Base-by-base conservation (phyloP, 177 flowering plant species). In the Tripterygium wilfordii region DNA sequence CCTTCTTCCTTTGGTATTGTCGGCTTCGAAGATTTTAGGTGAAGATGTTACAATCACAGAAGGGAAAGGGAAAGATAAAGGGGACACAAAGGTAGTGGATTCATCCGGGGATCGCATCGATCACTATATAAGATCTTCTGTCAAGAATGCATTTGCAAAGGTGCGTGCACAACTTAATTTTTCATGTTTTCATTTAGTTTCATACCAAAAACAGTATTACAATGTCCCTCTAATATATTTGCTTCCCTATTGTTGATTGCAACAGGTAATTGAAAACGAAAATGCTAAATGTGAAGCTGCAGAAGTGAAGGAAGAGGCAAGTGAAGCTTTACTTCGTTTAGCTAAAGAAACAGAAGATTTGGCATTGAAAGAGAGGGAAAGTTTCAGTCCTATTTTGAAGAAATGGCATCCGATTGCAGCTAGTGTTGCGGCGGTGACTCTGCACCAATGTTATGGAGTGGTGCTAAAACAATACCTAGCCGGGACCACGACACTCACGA, bases 401-500 rank as follows among this genome's bases (percentile, higher is more conserved):
- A 76, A 47, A 60, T 89, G 95, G 99, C 95, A 87, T 55, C 66
- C 92, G 0, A 58, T 69, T 26, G 71, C 95, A 8, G 78, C 76
- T 1, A 83, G 85, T 3, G 80, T 85, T 24, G 96, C 97, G 2
- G 79, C 95, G 0, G 83, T 78, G 47, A 79, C 83, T 1, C 68
- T 94, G 18, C 96, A 94, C 53, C 65, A 68, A 13, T 94, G 95
- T 64, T 89, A 80, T 39, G 95, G 95, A 7, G 49, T 61, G 5
- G 58, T 82, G 24, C 43, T 87, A 53, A 85, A 74, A 64, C 92
- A 78, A 39, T 94, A 79, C 65, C 45, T 94, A 16, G 42, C 58
- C 0, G 74, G 70, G 4, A 62, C 69, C 4, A 18, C 79, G 0
- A 36, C 51, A 4, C 65, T 78, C 18, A 63, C 73, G 1, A 64